phyloP scores from a whole-genome alignment of 495 filamentous ascomycete species.

The Physcia stellaris region DNA sequence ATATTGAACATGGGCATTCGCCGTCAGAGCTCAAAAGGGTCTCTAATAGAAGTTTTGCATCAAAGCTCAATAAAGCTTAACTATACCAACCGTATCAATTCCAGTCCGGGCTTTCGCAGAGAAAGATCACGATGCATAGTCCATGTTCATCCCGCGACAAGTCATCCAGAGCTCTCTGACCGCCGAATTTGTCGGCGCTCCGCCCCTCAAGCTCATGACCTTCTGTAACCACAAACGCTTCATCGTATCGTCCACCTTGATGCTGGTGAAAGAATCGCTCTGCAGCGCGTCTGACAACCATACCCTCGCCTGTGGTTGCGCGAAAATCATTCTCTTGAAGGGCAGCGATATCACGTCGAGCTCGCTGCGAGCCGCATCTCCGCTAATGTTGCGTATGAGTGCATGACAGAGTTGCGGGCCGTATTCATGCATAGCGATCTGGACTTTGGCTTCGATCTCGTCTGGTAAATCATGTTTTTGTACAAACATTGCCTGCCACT shows the following conservation, averaged over 20 bases:
- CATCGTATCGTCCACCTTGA: constrained; percentile 45
- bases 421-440: constrained; percentile 40
- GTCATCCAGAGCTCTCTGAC: constrained; percentile 57
- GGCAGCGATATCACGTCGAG: constrained; percentile 63
- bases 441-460: constrained; percentile 30
- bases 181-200: constrained; percentile 40
- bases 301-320: constrained; percentile 41
- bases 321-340: constrained; percentile 58
- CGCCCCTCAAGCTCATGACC: constrained; percentile 47
- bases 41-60: too few relatives aligned
- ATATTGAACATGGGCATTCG: too few relatives aligned
- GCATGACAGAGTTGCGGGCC: constrained; percentile 45
- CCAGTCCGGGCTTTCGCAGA: not conserved
- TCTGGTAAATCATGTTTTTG: constrained; percentile 19
- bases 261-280: constrained; percentile 42
- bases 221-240: constrained; percentile 47
- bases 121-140: constrained; percentile 43
- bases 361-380: constrained; percentile 63
- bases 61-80: not conserved
- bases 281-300: constrained; percentile 49
- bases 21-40: too few relatives aligned
- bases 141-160: constrained; percentile 53
- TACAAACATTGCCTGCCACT: constrained; percentile 11
- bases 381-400: constrained; percentile 56
- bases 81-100: not conserved